Evolutionary conservation across 2,329 filamentous ascomycete species (phyloP), one percentile per base, ranked within the genome.

Genomic region (Chaetomium olivaceum): DNA sequence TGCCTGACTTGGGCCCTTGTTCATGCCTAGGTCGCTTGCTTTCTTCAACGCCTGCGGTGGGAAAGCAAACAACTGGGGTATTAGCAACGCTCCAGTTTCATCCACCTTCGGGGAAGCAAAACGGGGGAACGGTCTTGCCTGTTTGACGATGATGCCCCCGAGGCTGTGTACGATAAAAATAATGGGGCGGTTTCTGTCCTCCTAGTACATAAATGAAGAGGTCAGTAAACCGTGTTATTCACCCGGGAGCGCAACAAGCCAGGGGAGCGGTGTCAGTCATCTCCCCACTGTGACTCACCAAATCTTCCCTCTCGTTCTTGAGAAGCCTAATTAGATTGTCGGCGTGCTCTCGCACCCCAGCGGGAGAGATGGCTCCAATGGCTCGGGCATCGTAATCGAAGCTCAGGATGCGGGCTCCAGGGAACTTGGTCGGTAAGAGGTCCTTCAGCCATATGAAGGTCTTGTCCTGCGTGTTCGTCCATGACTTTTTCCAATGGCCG

Each of bases 121-220:
- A 36, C 12, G 27, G 39, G 16, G 39, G 6, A 43, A 19, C 16
- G 39, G 16, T 11, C 65, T 25, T 12, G 65, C 65, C 29, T 67
- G 66, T 36, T 69, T 69, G 19, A 69, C 63, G 48, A 69, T 52
- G 29, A 69, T 68, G 3, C 68, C 68, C 7, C 68, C 68, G 9
- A 69, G 56, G n/a, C 66, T 66, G 48, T 69, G 68, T 19, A 58
- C 67, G 6, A 69, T 19, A 19, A 69, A 69, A 14, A 69, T 58
- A 39, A 69, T 65, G 3, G 66, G 57, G 39, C 39, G 39, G 39
- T 43, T n/a, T 2, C 57, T 11, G 58, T 50, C 27, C 29, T 57
- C 5, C 39, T 43, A 6, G 39, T n/a, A 43, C 39, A 43, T n/a
- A 7, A 7, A n/a, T 7, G 16, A 5, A 43, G 39, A 43, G 16